Base-by-base conservation (phyloP, 2,329 filamentous ascomycete species). In the Calonectria pteridis region DNA sequence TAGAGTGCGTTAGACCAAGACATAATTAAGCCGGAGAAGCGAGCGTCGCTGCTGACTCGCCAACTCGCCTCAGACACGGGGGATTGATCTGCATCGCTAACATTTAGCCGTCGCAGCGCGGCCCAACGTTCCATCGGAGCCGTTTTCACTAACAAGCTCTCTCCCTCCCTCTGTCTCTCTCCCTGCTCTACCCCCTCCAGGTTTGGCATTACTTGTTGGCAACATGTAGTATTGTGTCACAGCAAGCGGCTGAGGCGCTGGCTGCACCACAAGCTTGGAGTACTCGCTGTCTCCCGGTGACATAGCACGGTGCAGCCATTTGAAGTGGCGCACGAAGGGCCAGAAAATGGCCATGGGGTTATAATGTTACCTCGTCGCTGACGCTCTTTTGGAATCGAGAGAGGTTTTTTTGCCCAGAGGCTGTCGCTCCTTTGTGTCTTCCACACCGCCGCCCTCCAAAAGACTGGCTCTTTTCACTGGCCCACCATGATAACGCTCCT, bases 401-500 rank as follows among this genome's bases (percentile, higher is more conserved):
- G 13, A 37, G 7, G n/a, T 23, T 20, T 9, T 23, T 23, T 20
- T n/a, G n/a, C n/a, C 11, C 43, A 46, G 43, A 46, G n/a, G n/a
- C 43, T 23, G 20, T 46, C 43, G 11, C 11, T 46, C 43, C 9
- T 46, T 46, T 46, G 43, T 23, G 10, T 10, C 23, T 5, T 18
- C 6, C n/a, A n/a, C n/a, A n/a, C n/a, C n/a, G 7, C 13, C 16
- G 18, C 18, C 5, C 37, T 18, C 37, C 35, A 3, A 37, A 3
- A n/a, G n/a, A n/a, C n/a, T n/a, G n/a, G 33, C 33, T 26, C 49
- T 29, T 29, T 23, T 53, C 4, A 31, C 20, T 53, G 14, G 43
- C n/a, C 66, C 33, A 50, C 29, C 28, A 80, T 80, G 78, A 75
- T 75, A 51, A 78, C 77, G 26, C 77, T 81, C 67, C 68, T 81